phyloP scores from a whole-genome alignment of 768 basidiomycete genomes.

The Lanmaoa pseudosensibilis region DNA sequence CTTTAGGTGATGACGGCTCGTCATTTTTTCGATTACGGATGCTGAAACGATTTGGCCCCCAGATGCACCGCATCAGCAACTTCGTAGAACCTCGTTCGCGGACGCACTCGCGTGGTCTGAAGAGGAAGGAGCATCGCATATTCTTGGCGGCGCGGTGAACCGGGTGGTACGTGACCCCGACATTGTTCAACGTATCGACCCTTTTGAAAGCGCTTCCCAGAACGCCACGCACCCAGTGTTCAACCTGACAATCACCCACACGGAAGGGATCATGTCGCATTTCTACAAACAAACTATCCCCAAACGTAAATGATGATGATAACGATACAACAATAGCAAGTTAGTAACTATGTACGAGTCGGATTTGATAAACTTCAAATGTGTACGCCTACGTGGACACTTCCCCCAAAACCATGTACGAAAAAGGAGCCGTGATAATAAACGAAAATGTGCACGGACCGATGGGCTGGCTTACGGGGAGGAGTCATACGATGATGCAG shows the following conservation, averaged over 20 bases:
- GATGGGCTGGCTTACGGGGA: background rate
- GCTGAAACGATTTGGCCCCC: constrained; percentile 15
- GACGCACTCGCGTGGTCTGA: constrained; percentile 66
- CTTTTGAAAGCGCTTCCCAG: constrained; percentile 36
- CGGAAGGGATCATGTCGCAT: constrained; percentile 64
- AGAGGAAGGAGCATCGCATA: constrained; percentile 54
- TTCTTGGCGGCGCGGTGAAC: constrained; percentile 63
- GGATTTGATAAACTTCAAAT: background rate
- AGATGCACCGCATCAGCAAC: constrained; percentile 24
- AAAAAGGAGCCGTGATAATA: background rate
- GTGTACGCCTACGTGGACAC: background rate
- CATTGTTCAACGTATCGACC: background rate
- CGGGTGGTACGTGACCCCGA: constrained; percentile 49
- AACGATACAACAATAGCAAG: background rate
- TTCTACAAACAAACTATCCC: constrained; percentile 67
- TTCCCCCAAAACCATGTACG: background rate
- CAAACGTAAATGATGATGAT: constrained; percentile 21
- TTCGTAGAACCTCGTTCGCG: constrained; percentile 50
- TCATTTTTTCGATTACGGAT: background rate
- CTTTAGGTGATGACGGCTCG: constrained; percentile 13
- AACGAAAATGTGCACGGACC: background rate
- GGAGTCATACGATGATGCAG: constrained; percentile 31
- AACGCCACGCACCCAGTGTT: constrained; percentile 83
- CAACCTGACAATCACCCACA: constrained; percentile 69
- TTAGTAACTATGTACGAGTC: constrained; percentile 3